Conservation (phyloP, 768 basidiomycete genomes). For the Boletus pseudo-olivaceus region DNA sequence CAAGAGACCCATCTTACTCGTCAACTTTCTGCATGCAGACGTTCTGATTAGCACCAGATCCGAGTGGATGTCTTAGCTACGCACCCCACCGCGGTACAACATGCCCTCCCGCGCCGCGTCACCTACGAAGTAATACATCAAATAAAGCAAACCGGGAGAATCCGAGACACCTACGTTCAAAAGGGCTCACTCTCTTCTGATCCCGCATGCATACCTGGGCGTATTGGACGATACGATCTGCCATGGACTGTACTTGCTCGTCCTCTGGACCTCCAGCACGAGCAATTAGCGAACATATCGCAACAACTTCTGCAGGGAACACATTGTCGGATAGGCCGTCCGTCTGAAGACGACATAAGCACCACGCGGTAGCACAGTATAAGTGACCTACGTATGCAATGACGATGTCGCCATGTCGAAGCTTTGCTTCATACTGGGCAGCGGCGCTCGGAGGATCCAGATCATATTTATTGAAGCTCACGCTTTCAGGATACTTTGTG, state of each 20-base stretch:
- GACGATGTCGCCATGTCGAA: slow-evolving; percentile 52
- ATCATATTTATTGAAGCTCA: slow-evolving; percentile 8
- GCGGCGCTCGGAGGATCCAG: slow-evolving; percentile 43
- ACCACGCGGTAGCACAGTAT: neutral
- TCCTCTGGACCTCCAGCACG: slow-evolving; percentile 56
- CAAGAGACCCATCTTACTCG: slow-evolving; percentile 51
- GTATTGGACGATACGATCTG: slow-evolving; percentile 69
- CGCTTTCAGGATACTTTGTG: slow-evolving; percentile 32
- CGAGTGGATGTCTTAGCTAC: slow-evolving; percentile 30
- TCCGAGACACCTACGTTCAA: slow-evolving; percentile 52
- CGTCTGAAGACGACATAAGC: slow-evolving; percentile 37
- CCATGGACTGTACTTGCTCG: slow-evolving; percentile 63
- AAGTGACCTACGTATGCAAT: slow-evolving; percentile 42
- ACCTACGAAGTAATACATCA: slow-evolving; percentile 33
- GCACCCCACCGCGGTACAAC: slow-evolving; percentile 68
- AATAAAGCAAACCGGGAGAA: slow-evolving; percentile 1
- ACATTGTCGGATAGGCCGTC: slow-evolving; percentile 56
- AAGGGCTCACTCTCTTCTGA: slow-evolving; percentile 63
- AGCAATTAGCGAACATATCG: slow-evolving; percentile 65
- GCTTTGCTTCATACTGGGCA: slow-evolving; percentile 41
- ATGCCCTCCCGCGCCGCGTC: slow-evolving; percentile 64
- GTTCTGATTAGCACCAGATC: slow-evolving; percentile 5
- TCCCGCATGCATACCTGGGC: slow-evolving; percentile 68
- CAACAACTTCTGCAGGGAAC: slow-evolving; percentile 65
- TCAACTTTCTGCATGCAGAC: slow-evolving; percentile 60